These are phyloP conservation scores for Exophiala sideris DNA, from an alignment of 2,329 filamentous ascomycete species.

Conservation along the genomic window DNA sequence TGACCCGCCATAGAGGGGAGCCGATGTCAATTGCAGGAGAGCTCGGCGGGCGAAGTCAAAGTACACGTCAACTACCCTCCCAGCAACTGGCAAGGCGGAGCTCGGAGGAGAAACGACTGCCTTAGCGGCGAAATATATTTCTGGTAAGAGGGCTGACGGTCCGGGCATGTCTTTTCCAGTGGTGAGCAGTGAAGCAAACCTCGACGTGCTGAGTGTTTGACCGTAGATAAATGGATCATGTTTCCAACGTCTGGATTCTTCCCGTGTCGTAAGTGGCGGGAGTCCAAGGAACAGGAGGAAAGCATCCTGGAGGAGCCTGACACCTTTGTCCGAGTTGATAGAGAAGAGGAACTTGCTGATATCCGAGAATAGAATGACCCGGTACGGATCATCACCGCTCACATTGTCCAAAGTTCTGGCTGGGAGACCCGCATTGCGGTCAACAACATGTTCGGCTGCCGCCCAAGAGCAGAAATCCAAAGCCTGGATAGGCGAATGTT, in stretches of 20 bases:
- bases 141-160: not conserved
- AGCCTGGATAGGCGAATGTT: conserved; percentile 36
- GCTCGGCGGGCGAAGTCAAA: conserved; percentile 50
- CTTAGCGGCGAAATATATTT: not conserved
- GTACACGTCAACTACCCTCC: conserved; percentile 30
- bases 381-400: conserved; percentile 75
- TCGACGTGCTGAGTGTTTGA: conserved; percentile 56
- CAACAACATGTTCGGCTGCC: conserved; percentile 26
- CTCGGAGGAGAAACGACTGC: not conserved
- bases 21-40: conserved; percentile 57
- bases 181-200: not conserved
- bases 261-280: conserved; percentile 54
- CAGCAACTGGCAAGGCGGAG: not conserved
- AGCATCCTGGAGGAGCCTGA: conserved; percentile 59
- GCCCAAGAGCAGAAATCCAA: conserved; percentile 23
- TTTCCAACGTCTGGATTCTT: conserved; percentile 34
- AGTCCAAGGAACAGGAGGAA: conserved; percentile 67
- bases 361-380: conserved; percentile 77
- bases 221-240: conserved; percentile 61
- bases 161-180: not conserved
- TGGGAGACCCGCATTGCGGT: conserved; percentile 46
- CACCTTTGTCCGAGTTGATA: conserved; percentile 33
- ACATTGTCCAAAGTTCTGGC: conserved; percentile 72
- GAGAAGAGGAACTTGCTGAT: conserved; percentile 59
- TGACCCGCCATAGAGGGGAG: conserved; percentile 35